These are phyloP conservation scores for Coemansia sp. DNA, from an alignment of 192 early-diverging fungal species.

Conservation along the genomic window DNA sequence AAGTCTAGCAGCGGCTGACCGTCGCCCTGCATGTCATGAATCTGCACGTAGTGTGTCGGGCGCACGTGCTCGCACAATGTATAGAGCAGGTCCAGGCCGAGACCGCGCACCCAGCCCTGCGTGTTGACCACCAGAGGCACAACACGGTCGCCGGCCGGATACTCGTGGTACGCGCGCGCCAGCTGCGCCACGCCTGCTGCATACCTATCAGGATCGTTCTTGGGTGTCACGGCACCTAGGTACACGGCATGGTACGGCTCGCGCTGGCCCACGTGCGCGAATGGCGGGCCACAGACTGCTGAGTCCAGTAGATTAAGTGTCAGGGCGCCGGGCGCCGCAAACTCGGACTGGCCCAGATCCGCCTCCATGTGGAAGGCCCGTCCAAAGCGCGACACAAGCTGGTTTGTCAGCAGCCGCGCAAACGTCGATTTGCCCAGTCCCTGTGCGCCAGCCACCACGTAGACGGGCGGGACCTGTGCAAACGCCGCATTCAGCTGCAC, in stretches of 20 bases:
- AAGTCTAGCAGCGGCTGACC: constrained; percentile 43
- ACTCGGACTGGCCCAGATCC: constrained; percentile 90
- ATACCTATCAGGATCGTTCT: constrained; percentile 80
- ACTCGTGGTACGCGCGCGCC: constrained; percentile 54
- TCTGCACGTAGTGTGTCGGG: constrained; percentile 70
- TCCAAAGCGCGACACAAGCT: constrained; percentile 62
- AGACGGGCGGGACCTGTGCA: constrained; percentile 47
- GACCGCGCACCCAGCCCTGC: constrained; percentile 87
- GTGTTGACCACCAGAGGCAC: constrained; percentile 94
- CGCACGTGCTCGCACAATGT: constrained; percentile 56
- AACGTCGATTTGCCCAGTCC: constrained; percentile 91
- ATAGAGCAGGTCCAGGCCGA: constrained; percentile 80
- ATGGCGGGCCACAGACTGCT: constrained; percentile 81
- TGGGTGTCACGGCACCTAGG: constrained; percentile 71
- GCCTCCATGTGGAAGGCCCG: constrained; percentile 83
- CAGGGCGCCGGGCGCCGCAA: constrained; percentile 74
- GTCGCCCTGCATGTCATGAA: constrained; percentile 22
- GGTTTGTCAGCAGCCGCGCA: constrained; percentile 71
- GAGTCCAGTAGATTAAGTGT: constrained; percentile 67
- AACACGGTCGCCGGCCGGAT: constrained; percentile 17
- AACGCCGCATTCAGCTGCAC: constrained; percentile 33
- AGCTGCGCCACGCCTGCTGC: constrained; percentile 62
- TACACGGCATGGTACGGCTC: constrained; percentile 66
- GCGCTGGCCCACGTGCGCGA: constrained; percentile 60
- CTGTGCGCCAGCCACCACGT: constrained; percentile 70